Evolutionary conservation across 352 stramenopile species (phyloP).

Genomic region (Phytopythium helicoides): DNA sequence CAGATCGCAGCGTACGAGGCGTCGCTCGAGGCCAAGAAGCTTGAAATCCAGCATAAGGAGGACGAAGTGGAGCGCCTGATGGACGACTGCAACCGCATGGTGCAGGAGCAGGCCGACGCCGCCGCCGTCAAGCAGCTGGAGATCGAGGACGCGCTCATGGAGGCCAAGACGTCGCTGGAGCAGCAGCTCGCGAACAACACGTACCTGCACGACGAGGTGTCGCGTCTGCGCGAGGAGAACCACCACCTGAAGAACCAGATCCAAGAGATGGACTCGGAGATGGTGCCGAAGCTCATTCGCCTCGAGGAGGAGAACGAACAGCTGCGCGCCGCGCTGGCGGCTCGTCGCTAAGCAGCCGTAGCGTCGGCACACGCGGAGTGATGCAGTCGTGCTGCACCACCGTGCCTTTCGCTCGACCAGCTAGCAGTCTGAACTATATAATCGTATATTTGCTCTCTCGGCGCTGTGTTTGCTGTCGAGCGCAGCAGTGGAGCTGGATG

Average conservation of each 20-base stretch:
- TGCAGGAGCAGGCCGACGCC: slow-evolving; percentile 80
- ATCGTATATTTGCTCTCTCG: neutral
- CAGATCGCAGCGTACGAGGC: slow-evolving; percentile 66
- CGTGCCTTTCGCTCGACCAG: too few relatives aligned
- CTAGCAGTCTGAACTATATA: too few relatives aligned
- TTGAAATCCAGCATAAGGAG: slow-evolving; percentile 70
- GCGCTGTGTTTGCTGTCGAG: too few relatives aligned
- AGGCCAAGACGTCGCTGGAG: slow-evolving; percentile 84
- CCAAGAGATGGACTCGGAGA: slow-evolving; percentile 80
- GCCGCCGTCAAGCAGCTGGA: slow-evolving; percentile 80
- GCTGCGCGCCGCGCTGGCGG: slow-evolving; percentile 31
- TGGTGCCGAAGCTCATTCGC: slow-evolving; percentile 74
- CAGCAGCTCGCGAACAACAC: slow-evolving; percentile 85
- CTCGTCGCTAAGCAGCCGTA: slow-evolving; percentile 1
- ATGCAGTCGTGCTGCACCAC: too few relatives aligned
- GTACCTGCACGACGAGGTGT: slow-evolving; percentile 78
- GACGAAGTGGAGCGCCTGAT: slow-evolving; percentile 81
- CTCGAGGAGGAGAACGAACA: slow-evolving; percentile 87
- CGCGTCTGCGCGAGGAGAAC: slow-evolving; percentile 79
- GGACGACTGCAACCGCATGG: slow-evolving; percentile 81
- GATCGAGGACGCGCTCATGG: slow-evolving; percentile 77
- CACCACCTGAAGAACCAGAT: slow-evolving; percentile 87
- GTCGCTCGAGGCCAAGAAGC: slow-evolving; percentile 59
- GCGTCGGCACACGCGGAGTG: too few relatives aligned
- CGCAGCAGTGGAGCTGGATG: too few relatives aligned